A percentile compares a stretch with the other conserved stretches of the same genome.
phyloP scores from a whole-genome alignment of 1,284 basidiomycete species.

The Phellopilus nigrolimitatus region DNA sequence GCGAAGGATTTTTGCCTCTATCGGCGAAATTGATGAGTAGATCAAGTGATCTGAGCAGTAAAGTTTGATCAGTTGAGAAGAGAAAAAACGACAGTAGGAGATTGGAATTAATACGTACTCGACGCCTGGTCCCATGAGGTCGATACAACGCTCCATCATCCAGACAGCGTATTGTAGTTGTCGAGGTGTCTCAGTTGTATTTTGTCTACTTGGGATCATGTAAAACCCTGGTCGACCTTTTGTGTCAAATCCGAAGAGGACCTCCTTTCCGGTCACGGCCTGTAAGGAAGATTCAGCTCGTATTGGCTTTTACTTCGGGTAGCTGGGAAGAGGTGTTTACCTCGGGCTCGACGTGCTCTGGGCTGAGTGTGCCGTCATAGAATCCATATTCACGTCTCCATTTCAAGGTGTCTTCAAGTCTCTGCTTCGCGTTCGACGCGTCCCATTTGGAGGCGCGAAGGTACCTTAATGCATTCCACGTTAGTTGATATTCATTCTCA shows the following conservation, averaged over 20 bases:
- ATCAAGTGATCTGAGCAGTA: slow-evolving; percentile 48
- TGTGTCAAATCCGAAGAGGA: slow-evolving; percentile 73
- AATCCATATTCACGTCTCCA: slow-evolving; percentile 75
- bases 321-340: slow-evolving; percentile 32
- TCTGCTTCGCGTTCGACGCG: slow-evolving; percentile 46
- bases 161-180: slow-evolving; percentile 78
- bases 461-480: slow-evolving; percentile 38
- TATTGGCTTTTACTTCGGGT: slow-evolving; percentile 5
- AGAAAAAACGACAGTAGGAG: background rate
- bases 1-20: slow-evolving; percentile 69
- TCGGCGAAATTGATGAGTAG: slow-evolving; percentile 85
- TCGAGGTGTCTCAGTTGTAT: slow-evolving; percentile 68
- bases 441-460: slow-evolving; percentile 72
- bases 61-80: slow-evolving; percentile 1
- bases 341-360: slow-evolving; percentile 65
- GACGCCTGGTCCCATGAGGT: slow-evolving; percentile 70
- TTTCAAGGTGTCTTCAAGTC: slow-evolving; percentile 62
- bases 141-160: slow-evolving; percentile 66
- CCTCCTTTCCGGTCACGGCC: slow-evolving; percentile 70
- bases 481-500: background rate
- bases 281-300: slow-evolving; percentile 24
- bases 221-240: slow-evolving; percentile 67
- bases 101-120: slow-evolving; percentile 47
- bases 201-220: slow-evolving; percentile 79
- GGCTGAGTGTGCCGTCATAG: slow-evolving; percentile 47